Conservation (phyloP, 352 stramenopile genomes). For the Phytophthora sansomeana region DNA sequence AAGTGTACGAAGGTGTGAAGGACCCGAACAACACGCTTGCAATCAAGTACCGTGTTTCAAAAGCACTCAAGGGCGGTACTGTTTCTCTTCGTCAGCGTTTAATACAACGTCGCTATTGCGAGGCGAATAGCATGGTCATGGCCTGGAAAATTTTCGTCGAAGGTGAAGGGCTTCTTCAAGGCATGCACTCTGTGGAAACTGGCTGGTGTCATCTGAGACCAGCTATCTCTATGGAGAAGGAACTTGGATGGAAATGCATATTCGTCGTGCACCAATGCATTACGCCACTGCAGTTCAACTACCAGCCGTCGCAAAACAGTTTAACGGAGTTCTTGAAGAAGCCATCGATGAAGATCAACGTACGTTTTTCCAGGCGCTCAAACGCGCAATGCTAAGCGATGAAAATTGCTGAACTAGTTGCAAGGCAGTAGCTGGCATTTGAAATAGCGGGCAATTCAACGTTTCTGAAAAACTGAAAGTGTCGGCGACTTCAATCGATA, state of each 20-base stretch:
- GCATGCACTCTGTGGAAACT: not conserved
- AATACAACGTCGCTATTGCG: not conserved
- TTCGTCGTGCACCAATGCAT: conserved; percentile 10
- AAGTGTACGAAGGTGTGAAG: not conserved
- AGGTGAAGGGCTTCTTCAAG: not conserved
- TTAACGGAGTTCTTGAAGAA: not conserved
- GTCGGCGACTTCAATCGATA: no score
- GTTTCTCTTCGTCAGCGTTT: not conserved
- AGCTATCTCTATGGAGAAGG: not conserved
- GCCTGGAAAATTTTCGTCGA: not conserved
- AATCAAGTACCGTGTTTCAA: conserved; percentile 6
- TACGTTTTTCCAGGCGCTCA: not conserved
- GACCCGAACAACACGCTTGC: conserved; percentile 1
- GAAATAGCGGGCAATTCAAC: no score
- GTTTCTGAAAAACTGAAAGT: no score
- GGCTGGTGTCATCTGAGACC: conserved; percentile 1
- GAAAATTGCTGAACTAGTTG: no score
- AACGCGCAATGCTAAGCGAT: not conserved
- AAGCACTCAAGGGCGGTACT: not conserved
- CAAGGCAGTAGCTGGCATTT: no score
- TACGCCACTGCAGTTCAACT: not conserved
- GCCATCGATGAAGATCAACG: not conserved
- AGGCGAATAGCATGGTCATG: not conserved
- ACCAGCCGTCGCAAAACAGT: not conserved
- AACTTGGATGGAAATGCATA: conserved; percentile 9